Conservation (phyloP, 2,329 filamentous ascomycete genomes). For the Teratosphaeria zuluensis region DNA sequence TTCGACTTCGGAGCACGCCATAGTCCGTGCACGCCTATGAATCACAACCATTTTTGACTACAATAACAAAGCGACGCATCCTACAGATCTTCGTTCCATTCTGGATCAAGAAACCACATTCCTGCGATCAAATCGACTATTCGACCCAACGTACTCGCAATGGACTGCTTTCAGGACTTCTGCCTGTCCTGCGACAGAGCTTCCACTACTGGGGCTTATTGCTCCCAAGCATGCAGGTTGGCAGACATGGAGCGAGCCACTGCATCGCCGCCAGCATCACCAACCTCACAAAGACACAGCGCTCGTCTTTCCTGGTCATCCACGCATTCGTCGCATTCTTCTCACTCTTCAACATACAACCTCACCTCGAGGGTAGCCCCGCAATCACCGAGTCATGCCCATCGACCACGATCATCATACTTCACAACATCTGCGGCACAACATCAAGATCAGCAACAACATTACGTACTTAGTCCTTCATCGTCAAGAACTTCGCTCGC, state of each 20-base stretch:
- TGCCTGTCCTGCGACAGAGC: conserved; percentile 91
- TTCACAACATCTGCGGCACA: conserved; percentile 14
- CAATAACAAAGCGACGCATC: neutral
- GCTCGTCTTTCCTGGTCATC: conserved; percentile 2
- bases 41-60: conserved; percentile 6
- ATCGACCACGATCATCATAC: conserved; percentile 4
- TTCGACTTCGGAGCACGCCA: conserved; percentile 10
- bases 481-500: conserved; percentile 77
- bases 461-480: conserved; percentile 45
- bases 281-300: conserved; percentile 30
- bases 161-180: conserved; percentile 78
- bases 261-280: conserved; percentile 24
- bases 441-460: conserved; percentile 11
- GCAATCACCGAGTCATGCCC: neutral
- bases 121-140: neutral
- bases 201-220: conserved; percentile 72
- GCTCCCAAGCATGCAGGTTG: conserved; percentile 82
- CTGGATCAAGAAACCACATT: neutral
- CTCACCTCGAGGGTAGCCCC: conserved; percentile 33
- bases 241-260: conserved; percentile 70
- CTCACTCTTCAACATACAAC: conserved; percentile 6
- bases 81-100: neutral
- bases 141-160: conserved; percentile 10
- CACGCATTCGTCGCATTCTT: neutral
- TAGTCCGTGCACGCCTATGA: conserved; percentile 10